A percentile compares a stretch with the other conserved stretches of the same genome.
phyloP scores from a whole-genome alignment of 371 early-diverging fungal species.

The Mortierella sp. region DNA sequence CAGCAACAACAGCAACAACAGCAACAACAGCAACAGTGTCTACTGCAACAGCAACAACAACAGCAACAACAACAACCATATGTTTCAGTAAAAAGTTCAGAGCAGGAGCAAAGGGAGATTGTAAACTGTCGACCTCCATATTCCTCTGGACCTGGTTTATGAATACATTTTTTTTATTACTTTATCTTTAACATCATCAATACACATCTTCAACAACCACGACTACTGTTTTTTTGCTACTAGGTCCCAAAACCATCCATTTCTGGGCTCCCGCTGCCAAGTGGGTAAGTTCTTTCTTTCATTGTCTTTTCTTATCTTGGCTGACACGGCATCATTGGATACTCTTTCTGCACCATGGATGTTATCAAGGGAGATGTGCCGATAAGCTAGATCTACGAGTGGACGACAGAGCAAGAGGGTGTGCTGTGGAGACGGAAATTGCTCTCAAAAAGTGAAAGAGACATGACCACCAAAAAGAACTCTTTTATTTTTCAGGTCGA shows the following conservation, averaged over 20 bases:
- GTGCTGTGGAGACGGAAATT: background rate
- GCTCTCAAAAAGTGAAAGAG: too few relatives aligned
- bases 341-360: background rate
- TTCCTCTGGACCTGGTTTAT: too few relatives aligned
- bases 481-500: background rate
- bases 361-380: background rate
- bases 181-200: background rate
- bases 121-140: background rate
- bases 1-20: background rate
- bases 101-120: background rate
- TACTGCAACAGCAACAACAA: background rate
- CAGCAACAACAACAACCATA: background rate
- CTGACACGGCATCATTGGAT: background rate
- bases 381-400: background rate
- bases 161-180: too few relatives aligned
- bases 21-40: background rate
- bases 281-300: conserved; percentile 70
- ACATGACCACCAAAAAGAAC: too few relatives aligned
- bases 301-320: too few relatives aligned
- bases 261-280: conserved; percentile 93
- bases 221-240: background rate
- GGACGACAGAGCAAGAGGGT: background rate
- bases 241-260: conserved; percentile 90
- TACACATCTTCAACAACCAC: too few relatives aligned
- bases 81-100: background rate